A percentile compares a stretch with the other conserved stretches of the same genome.
Evolutionary conservation across 345 rosid genomes (phyloP).

Genomic region (Barbarea vulgaris): DNA sequence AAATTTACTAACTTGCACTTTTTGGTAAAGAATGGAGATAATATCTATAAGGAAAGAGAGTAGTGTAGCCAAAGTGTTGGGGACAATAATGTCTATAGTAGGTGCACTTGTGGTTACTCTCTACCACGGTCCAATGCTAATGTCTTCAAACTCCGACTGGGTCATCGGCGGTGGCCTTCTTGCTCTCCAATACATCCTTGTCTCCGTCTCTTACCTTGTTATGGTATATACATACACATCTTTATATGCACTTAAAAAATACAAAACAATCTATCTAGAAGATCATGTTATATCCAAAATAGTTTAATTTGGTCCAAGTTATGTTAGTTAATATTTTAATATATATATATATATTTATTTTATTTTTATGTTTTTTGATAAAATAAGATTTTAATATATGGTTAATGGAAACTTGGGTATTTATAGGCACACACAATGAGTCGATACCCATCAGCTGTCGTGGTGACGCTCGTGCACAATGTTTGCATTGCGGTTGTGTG

Average conservation of each 20-base stretch:
- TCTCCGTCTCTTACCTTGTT: constrained; percentile 43
- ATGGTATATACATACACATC: constrained; percentile 39
- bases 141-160: constrained; percentile 48
- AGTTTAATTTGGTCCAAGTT: too few species aligned
- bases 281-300: too few species aligned
- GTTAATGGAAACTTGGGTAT: neutral
- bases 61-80: constrained; percentile 50
- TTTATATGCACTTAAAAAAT: neutral
- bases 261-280: too few species aligned
- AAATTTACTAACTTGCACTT: neutral
- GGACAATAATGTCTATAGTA: constrained; percentile 45
- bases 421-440: constrained; percentile 71
- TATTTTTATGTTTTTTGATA: too few species aligned
- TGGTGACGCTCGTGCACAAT: constrained; percentile 71
- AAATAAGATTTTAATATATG: neutral
- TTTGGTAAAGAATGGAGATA: constrained; percentile 49
- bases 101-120: constrained; percentile 51
- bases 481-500: constrained; percentile 54
- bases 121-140: constrained; percentile 47
- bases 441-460: constrained; percentile 75
- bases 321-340: too few species aligned
- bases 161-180: constrained; percentile 46
- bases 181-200: constrained; percentile 33
- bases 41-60: constrained; percentile 37
- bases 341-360: too few species aligned